phyloP scores from a whole-genome alignment of 192 early-diverging fungal genomes.

The Entomortierella lignicola region DNA sequence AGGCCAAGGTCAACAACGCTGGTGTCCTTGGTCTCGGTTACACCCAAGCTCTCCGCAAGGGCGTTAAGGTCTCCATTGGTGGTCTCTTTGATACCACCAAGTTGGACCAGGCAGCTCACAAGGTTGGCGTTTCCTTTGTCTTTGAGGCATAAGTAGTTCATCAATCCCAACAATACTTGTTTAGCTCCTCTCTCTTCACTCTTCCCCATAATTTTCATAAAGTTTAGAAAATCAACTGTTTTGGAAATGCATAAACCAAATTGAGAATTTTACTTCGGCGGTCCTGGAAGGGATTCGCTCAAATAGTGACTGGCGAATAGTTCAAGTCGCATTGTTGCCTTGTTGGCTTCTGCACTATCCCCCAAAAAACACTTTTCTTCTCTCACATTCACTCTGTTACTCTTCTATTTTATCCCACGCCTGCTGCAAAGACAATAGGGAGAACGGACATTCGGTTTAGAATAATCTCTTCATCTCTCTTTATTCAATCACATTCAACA shows the following conservation, averaged over 20 bases:
- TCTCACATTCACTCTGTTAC: not conserved
- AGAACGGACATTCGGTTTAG: too few relatives aligned
- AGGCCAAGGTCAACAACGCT: conserved; percentile 86
- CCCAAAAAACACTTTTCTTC: not conserved
- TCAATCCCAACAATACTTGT: not conserved
- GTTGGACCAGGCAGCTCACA: conserved; percentile 94
- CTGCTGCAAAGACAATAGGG: too few relatives aligned
- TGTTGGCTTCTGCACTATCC: too few relatives aligned
- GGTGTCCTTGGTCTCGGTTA: conserved; percentile 94
- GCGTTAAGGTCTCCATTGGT: conserved; percentile 94
- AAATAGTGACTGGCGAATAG: too few relatives aligned
- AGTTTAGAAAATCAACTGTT: not conserved
- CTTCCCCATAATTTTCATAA: not conserved
- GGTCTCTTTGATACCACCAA: conserved; percentile 95
- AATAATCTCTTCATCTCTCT: not conserved
- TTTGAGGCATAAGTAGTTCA: conserved; percentile 82
- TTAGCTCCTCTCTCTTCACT: not conserved
- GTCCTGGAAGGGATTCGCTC: too few relatives aligned
- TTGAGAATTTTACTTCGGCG: too few relatives aligned
- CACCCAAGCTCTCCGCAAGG: conserved; percentile 91
- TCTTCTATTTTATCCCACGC: too few relatives aligned
- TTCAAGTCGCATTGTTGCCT: too few relatives aligned
- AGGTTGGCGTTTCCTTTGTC: conserved; percentile 90
- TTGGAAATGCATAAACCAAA: not conserved
- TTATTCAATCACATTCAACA: not conserved